Base-by-base conservation (phyloP, 345 rosid genomes). In the Populus simonii region DNA sequence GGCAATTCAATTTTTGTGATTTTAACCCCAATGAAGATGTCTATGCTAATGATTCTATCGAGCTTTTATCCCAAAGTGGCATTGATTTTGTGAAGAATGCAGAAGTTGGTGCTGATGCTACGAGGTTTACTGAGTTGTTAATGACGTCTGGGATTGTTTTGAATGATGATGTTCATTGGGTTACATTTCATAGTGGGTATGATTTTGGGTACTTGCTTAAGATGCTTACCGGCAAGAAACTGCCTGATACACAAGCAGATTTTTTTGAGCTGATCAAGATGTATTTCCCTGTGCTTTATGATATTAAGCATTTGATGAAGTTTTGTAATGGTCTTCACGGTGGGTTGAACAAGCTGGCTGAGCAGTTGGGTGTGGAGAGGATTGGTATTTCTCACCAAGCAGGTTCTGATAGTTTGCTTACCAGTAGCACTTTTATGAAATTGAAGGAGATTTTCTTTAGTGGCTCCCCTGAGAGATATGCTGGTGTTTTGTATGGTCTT, bases 151-250 rank as follows among this genome's bases (percentile, higher is more conserved):
- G 93, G 82, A 80, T 91, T 55, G 97, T 92, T 57, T 61, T 91
- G 89, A 91, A 89, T 75, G 90, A 89, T 3, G 80, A 39, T 29
- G 92, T 92, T 75, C 85, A 84, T 47, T 91, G 93, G 95, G 90
- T 92, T 59, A 92, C 97, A 0, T 92, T 92, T 67, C 97, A 92
- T 71, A 87, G 93, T 4, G 92, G 89, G 17, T 91, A 91, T 71
- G 95, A 91, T 81, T 92, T 92, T n/a, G 95, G 93, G 4, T 92
- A 90, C 80, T 80, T 91, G 87, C 80, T 91, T 22, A 92, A 92
- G 88, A 80, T 89, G 8, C 73, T 91, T 71, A 88, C 92, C 3
- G 79, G 91, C 78, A 76, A 80, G 89, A 71, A 88, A 70, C 77
- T 92, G 41, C 94, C 97, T 0, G 91, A 84, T 35, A 83, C 84